A percentile compares a stretch with the other conserved stretches of the same genome.
These are phyloP conservation scores for Chaetomiaceae sp. DNA, from an alignment of 2,329 filamentous ascomycete genomes.

Conservation along the genomic window DNA sequence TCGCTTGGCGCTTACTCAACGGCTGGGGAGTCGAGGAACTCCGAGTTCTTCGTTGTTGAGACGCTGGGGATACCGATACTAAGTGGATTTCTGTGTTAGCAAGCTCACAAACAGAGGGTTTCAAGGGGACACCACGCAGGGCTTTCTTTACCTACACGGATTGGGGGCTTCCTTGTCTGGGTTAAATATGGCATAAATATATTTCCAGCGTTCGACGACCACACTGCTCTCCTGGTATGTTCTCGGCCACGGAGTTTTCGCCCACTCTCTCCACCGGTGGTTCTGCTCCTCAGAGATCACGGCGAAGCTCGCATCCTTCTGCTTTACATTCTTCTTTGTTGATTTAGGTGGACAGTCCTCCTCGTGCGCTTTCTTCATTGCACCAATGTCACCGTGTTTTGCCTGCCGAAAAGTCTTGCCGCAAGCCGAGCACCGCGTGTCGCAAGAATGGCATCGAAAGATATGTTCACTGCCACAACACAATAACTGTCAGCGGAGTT, in stretches of 20 bases:
- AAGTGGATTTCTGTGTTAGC: not conserved
- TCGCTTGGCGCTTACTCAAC: not conserved
- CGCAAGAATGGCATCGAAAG: not conserved
- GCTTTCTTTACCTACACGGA: not conserved
- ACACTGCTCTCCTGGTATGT: not conserved
- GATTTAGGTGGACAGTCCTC: too few species aligned
- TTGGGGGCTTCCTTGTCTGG: not conserved
- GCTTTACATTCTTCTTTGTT: too few species aligned
- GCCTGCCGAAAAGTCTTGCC: not conserved
- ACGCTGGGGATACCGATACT: not conserved
- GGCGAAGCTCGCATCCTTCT: too few species aligned
- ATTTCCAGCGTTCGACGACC: not conserved
- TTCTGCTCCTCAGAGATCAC: too few species aligned
- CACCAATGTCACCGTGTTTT: too few species aligned
- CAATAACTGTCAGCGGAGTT: not conserved
- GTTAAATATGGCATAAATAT: not conserved
- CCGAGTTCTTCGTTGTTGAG: not conserved
- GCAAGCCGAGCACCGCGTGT: not conserved
- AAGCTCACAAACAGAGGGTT: not conserved
- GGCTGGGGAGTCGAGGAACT: too few species aligned
- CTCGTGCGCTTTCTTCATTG: not conserved
- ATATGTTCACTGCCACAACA: not conserved
- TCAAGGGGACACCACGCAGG: not conserved
- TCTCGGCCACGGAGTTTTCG: not conserved
- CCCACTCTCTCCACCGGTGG: not conserved